A percentile compares a stretch with the other conserved stretches of the same genome.
These are phyloP conservation scores for Zymoseptoria ardabiliae DNA, from an alignment of 2,329 filamentous ascomycete genomes.

Conservation along the genomic window DNA sequence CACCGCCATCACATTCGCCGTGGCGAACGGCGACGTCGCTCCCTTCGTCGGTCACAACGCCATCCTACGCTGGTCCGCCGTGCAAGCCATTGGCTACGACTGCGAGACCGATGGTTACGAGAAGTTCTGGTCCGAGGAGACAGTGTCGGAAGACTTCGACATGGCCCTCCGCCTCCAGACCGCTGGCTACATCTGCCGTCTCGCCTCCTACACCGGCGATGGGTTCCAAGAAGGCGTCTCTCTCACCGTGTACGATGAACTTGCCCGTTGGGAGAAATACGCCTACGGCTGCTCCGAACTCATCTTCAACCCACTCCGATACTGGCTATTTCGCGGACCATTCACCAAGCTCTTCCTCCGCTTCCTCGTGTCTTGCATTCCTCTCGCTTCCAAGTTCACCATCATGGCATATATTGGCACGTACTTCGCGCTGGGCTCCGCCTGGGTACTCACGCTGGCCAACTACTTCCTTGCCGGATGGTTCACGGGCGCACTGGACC, in stretches of 20 bases:
- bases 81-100: constrained; percentile 64
- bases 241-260: constrained; percentile 75
- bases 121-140: constrained; percentile 75
- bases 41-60: constrained; percentile 79
- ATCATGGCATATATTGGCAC: constrained; percentile 72
- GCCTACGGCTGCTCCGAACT: constrained; percentile 79
- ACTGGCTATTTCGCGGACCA: constrained; percentile 66
- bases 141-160: constrained; percentile 75
- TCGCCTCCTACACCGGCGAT: constrained; percentile 66
- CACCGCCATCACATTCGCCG: constrained; percentile 68
- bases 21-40: constrained; percentile 67
- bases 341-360: constrained; percentile 71
- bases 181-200: constrained; percentile 63
- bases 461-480: constrained; percentile 74
- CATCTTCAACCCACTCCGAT: constrained; percentile 68
- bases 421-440: constrained; percentile 70
- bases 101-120: constrained; percentile 62
- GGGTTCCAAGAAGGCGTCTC: constrained; percentile 80
- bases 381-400: constrained; percentile 67
- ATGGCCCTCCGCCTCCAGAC: constrained; percentile 72
- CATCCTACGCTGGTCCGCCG: constrained; percentile 65
- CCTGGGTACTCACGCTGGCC: constrained; percentile 63
- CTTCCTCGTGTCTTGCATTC: constrained; percentile 67
- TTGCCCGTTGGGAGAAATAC: constrained; percentile 81
- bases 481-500: constrained; percentile 70